phyloP scores from a whole-genome alignment of 1,284 basidiomycete species.

The Rhodotorula sp. region DNA sequence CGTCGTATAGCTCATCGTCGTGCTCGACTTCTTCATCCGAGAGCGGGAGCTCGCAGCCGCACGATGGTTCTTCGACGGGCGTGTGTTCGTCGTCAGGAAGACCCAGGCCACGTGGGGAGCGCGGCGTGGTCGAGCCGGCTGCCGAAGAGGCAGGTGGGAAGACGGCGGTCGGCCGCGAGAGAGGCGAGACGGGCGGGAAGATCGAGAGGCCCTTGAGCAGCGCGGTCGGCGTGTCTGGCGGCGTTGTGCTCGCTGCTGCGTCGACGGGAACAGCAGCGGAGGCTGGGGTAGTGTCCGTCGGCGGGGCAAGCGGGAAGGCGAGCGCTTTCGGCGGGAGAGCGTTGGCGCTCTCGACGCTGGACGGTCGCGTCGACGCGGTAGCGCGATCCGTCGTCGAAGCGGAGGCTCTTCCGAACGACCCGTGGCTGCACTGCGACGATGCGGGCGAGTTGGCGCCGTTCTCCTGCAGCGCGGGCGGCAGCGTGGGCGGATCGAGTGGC shows the following conservation, averaged over 20 bases:
- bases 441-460: conserved; percentile 1
- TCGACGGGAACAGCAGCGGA: background rate
- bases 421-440: background rate
- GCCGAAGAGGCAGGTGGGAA: too few species aligned
- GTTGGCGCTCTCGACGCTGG: background rate
- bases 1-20: background rate
- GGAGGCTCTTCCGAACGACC: background rate
- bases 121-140: too few species aligned
- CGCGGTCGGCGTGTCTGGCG: background rate
- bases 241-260: background rate
- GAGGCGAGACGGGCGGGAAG: background rate
- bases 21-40: background rate
- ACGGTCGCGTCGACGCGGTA: background rate
- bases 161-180: too few species aligned
- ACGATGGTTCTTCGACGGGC: background rate
- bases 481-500: background rate
- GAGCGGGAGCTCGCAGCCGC: background rate
- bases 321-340: background rate
- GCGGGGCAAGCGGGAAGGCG: background rate
- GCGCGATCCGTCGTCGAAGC: background rate
- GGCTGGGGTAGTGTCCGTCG: too few species aligned
- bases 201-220: background rate
- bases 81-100: background rate
- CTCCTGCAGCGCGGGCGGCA: too few species aligned
- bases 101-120: too few species aligned